These are phyloP conservation scores for Zoysia japonica DNA, from an alignment of 176 grass and related monocot species.

Conservation along the genomic window DNA sequence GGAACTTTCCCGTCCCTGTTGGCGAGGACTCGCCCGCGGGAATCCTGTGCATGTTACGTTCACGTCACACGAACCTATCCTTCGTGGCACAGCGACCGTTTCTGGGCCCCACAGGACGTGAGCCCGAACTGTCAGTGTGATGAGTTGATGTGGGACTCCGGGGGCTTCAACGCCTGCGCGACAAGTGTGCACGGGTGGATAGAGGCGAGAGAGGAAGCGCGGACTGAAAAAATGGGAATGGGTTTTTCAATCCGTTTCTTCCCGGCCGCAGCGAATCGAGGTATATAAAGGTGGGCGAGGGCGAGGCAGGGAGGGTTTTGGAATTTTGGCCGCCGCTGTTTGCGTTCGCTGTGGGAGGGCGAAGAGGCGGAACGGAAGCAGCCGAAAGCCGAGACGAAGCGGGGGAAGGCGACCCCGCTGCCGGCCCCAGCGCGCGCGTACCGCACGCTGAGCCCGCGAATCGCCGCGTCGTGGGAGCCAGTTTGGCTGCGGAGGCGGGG, in stretches of 20 bases:
- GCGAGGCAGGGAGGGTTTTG: slow-evolving; percentile 41
- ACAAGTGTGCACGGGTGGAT: slow-evolving; percentile 44
- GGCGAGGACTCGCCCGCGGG: neutral
- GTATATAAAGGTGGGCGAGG: slow-evolving; percentile 49
- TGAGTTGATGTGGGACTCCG: neutral
- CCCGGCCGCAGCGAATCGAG: slow-evolving; percentile 20
- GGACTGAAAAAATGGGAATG: slow-evolving; percentile 17
- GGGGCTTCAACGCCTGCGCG: slow-evolving; percentile 21
- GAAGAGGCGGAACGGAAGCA: neutral
- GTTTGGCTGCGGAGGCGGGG: too few relatives aligned
- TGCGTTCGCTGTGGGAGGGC: slow-evolving; percentile 17
- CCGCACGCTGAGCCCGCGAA: too few relatives aligned
- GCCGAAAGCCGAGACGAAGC: too few relatives aligned
- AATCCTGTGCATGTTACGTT: slow-evolving; percentile 12
- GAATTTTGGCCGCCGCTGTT: slow-evolving; percentile 50
- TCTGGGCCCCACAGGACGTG: accelerated
- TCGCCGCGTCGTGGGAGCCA: too few relatives aligned
- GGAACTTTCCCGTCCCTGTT: slow-evolving; percentile 15
- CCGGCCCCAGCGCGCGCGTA: neutral
- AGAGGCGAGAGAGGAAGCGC: slow-evolving; percentile 12
- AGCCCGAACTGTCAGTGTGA: slow-evolving; percentile 5
- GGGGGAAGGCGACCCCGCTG: too few relatives aligned
- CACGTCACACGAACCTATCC: neutral
- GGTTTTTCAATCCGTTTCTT: slow-evolving; percentile 31
- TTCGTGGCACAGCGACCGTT: neutral